Evolutionary conservation across 2,329 filamentous ascomycete species (phyloP).

Genomic region (Emergomyces pasteurianus): DNA sequence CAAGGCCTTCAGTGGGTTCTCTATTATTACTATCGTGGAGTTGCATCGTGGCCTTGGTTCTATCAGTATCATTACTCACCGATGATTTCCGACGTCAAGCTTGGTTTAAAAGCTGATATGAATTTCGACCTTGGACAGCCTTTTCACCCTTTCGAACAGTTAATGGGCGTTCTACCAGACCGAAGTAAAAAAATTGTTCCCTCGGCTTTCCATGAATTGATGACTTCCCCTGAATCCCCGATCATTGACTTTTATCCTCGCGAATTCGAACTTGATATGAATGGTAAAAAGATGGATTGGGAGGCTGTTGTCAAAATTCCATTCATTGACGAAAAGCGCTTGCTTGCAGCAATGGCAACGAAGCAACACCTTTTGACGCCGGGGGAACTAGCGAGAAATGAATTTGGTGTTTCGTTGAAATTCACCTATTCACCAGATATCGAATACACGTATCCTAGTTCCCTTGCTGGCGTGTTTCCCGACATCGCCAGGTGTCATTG

Average conservation of each 20-base stretch:
- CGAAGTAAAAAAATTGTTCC: conserved; percentile 96
- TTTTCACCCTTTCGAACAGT: conserved; percentile 87
- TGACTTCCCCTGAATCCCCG: conserved; percentile 80
- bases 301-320: conserved; percentile 98
- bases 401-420: conserved; percentile 83
- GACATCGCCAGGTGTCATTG: conserved; percentile 79
- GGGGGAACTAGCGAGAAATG: conserved; percentile 72
- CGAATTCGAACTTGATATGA: conserved; percentile 97
- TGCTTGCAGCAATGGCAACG: conserved; percentile 74
- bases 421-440: conserved; percentile 73
- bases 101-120: conserved; percentile 73
- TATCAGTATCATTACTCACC: conserved; percentile 95
- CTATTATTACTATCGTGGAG: conserved; percentile 94
- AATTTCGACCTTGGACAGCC: conserved; percentile 91
- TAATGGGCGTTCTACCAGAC: conserved; percentile 96
- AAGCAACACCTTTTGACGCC: conserved; percentile 66
- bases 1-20: conserved; percentile 97
- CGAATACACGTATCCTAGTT: conserved; percentile 77
- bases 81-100: conserved; percentile 90
- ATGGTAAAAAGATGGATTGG: conserved; percentile 99
- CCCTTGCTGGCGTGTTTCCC: conserved; percentile 78
- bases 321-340: conserved; percentile 85
- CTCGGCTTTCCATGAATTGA: conserved; percentile 71
- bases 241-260: conserved; percentile 97
- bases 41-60: conserved; percentile 98